Conservation (phyloP, 73 alveolate genomes). For the Breviolum minutum region DNA sequence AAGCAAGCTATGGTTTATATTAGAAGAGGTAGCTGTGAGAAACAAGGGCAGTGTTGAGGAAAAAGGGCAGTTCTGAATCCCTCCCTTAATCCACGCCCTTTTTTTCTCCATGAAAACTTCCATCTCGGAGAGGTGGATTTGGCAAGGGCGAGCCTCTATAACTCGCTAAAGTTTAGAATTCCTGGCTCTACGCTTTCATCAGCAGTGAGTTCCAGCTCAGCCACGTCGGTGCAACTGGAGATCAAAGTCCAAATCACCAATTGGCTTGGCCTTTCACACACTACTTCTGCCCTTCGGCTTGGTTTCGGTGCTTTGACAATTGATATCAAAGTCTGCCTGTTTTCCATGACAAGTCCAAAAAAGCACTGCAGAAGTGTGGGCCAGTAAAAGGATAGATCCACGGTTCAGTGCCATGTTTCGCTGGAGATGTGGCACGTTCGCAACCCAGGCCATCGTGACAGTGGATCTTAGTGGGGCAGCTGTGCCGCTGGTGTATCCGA, state of each 20-base stretch:
- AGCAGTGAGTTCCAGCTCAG: neutral
- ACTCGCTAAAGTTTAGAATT: neutral
- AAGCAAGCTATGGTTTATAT: neutral
- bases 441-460: constrained; percentile 1
- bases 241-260: constrained; percentile 26
- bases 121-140: neutral
- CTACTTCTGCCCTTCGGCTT: neutral
- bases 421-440: no score
- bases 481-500: constrained; percentile 16
- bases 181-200: constrained; percentile 11
- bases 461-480: constrained; percentile 1
- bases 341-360: neutral
- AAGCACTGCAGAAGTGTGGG: neutral
- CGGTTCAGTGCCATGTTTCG: no score
- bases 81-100: neutral
- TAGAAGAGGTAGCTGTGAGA: no score
- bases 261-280: constrained; percentile 20
- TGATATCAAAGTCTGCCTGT: neutral
- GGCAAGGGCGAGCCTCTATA: neutral
- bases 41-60: neutral
- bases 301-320: no score
- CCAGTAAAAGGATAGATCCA: no score
- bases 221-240: constrained; percentile 1
- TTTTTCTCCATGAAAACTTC: neutral
- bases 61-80: neutral